phyloP scores from a whole-genome alignment of 495 filamentous ascomycete genomes.

The Aspergillus mulundensis region DNA sequence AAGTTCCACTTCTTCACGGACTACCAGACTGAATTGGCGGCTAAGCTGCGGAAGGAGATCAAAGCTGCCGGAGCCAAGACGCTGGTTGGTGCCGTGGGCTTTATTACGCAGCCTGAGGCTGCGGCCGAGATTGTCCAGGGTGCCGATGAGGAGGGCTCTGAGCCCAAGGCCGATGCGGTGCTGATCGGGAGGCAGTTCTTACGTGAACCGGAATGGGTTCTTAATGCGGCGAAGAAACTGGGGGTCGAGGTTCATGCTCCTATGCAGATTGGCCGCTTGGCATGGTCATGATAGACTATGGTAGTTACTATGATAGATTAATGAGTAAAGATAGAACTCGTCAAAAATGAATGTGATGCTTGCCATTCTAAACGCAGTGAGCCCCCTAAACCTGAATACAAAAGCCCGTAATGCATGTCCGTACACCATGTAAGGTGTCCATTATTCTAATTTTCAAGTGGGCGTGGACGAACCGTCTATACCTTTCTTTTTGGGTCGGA shows the following conservation, averaged over 20 bases:
- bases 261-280: constrained; percentile 44
- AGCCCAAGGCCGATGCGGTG: constrained; percentile 59
- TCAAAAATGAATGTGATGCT: constrained; percentile 1
- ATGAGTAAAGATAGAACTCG: background rate
- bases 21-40: constrained; percentile 65
- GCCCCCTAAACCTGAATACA: background rate
- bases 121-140: constrained; percentile 57
- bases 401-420: background rate
- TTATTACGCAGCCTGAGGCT: constrained; percentile 60
- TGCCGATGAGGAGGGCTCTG: constrained; percentile 35
- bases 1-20: constrained; percentile 49
- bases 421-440: background rate
- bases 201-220: constrained; percentile 64
- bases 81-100: constrained; percentile 70
- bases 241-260: constrained; percentile 55
- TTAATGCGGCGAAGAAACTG: constrained; percentile 55
- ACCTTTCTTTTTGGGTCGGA: constrained; percentile 62
- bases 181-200: constrained; percentile 61
- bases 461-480: constrained; percentile 33
- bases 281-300: background rate
- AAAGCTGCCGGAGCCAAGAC: constrained; percentile 48
- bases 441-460: constrained; percentile 24
- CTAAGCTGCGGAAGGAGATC: constrained; percentile 53
- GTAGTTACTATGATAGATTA: background rate
- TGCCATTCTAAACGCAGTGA: background rate